These are phyloP conservation scores for Tolypocladium tropicale DNA, from an alignment of 2,329 filamentous ascomycete genomes.

Conservation along the genomic window DNA sequence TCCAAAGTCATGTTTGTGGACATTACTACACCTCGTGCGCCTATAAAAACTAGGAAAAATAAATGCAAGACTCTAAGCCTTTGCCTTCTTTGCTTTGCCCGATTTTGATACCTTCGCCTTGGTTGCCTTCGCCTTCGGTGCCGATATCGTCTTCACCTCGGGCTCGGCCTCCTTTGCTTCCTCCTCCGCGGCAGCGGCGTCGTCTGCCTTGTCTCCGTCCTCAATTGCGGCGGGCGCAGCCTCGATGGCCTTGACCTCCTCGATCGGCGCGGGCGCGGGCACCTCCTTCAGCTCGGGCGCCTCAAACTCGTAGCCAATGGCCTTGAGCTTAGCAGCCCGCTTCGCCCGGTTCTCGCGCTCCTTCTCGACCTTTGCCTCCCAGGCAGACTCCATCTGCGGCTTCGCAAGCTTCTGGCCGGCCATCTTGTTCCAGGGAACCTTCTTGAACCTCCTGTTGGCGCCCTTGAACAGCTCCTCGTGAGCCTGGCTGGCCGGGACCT, in stretches of 20 bases:
- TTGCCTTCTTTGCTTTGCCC: conserved; percentile 26
- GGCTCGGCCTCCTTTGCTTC: conserved; percentile 8
- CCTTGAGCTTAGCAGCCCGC: conserved; percentile 67
- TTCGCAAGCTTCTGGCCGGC: conserved; percentile 65
- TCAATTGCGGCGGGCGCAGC: conserved; percentile 14
- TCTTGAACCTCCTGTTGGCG: conserved; percentile 82
- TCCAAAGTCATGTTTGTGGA: background rate
- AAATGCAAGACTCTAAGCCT: conserved; percentile 17
- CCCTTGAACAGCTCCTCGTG: conserved; percentile 82
- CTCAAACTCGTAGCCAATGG: conserved; percentile 74
- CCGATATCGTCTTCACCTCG: conserved; percentile 13
- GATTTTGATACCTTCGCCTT: conserved; percentile 8
- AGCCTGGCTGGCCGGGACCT: conserved; percentile 65
- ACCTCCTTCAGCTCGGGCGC: conserved; percentile 57
- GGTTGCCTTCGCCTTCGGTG: conserved; percentile 21
- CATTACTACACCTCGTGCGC: background rate
- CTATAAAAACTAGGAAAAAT: conserved; percentile 5
- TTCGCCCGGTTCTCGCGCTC: conserved; percentile 61
- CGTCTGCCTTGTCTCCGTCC: conserved; percentile 8
- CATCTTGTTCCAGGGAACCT: conserved; percentile 78
- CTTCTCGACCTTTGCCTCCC: conserved; percentile 63
- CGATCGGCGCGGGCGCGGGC: conserved; percentile 28
- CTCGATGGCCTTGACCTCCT: conserved; percentile 26
- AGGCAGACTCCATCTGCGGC: conserved; percentile 63
- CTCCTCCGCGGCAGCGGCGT: conserved; percentile 10